phyloP scores from a whole-genome alignment of 305 asterid genomes.

The Vinca major region DNA sequence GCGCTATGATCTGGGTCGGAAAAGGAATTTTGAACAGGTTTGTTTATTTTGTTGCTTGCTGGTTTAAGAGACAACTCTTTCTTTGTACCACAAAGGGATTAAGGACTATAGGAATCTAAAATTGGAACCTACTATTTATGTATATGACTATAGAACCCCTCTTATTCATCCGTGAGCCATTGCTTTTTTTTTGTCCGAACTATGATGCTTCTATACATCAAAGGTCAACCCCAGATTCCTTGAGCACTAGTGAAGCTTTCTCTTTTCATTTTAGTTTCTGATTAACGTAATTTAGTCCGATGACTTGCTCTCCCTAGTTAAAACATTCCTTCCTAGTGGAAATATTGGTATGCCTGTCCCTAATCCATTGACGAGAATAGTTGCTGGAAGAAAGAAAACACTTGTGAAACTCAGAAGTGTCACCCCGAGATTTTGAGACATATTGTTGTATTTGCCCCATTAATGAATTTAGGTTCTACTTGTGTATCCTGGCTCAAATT shows the following conservation, averaged over 20 bases:
- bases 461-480: neutral
- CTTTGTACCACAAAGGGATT: neutral
- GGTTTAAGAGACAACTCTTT: slow-evolving; percentile 4
- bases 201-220: neutral
- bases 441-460: neutral
- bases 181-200: neutral
- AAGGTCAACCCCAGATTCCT: slow-evolving; percentile 1
- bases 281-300: neutral
- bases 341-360: neutral
- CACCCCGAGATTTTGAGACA: neutral
- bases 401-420: neutral
- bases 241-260: neutral
- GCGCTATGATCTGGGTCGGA: slow-evolving; percentile 96
- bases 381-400: neutral
- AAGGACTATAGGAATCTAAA: neutral
- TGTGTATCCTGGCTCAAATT: neutral
- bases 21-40: slow-evolving; percentile 91
- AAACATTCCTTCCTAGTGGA: neutral
- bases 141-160: neutral
- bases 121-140: neutral
- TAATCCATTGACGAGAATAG: neutral
- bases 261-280: neutral
- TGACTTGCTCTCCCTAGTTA: neutral
- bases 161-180: neutral
- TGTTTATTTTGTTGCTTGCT: slow-evolving; percentile 14